Conservation (phyloP, 2,329 filamentous ascomycete genomes). For the Eutypa lata region DNA sequence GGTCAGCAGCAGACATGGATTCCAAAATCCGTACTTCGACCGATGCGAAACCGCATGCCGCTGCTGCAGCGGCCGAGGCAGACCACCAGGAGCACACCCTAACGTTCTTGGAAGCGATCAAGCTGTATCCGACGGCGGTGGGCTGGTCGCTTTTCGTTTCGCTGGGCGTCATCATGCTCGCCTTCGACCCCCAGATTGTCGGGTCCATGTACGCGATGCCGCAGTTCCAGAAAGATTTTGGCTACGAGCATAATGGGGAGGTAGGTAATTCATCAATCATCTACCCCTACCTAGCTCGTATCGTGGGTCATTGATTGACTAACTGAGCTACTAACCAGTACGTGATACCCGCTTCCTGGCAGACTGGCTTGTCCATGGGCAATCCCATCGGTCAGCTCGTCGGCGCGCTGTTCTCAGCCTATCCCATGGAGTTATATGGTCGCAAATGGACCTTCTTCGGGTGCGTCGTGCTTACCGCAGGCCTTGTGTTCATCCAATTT, state of each 20-base stretch:
- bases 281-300: neutral
- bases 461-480: slow-evolving; percentile 44
- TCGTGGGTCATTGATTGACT: neutral
- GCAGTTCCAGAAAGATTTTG: slow-evolving; percentile 32
- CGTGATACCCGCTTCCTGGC: slow-evolving; percentile 38
- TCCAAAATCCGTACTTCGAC: neutral
- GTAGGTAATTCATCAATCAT: slow-evolving; percentile 17
- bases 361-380: slow-evolving; percentile 47
- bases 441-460: slow-evolving; percentile 42
- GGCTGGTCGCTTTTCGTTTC: slow-evolving; percentile 59
- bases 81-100: slow-evolving; percentile 38
- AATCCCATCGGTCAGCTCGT: slow-evolving; percentile 56
- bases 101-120: slow-evolving; percentile 37
- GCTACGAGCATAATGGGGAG: slow-evolving; percentile 25
- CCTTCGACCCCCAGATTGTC: slow-evolving; percentile 63
- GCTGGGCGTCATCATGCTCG: slow-evolving; percentile 58
- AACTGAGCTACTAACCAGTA: slow-evolving; percentile 12
- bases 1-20: neutral
- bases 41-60: slow-evolving; percentile 12
- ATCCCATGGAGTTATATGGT: slow-evolving; percentile 44
- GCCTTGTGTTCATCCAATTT: slow-evolving; percentile 61
- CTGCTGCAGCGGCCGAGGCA: slow-evolving; percentile 27
- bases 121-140: slow-evolving; percentile 43
- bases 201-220: slow-evolving; percentile 53
- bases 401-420: slow-evolving; percentile 48